A percentile compares a stretch with the other conserved stretches of the same genome.
Conservation (phyloP, 129 eudicot genomes). For the Daucus carota region DH1_v3.0 NC_030386.2:32114001-32114500, state of each 20-base stretch:
- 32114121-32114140: slow-evolving; percentile 81
- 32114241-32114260: background rate
- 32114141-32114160: slow-evolving; percentile 95
- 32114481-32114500: background rate
- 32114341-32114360: background rate
- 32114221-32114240: slow-evolving; percentile 77
- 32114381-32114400: background rate
- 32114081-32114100: slow-evolving; percentile 61
- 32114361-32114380: background rate
- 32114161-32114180: slow-evolving; percentile 73
- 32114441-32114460: background rate
- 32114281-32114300: too few relatives aligned
- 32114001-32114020: background rate
- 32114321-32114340: background rate
- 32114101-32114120: slow-evolving; percentile 85
- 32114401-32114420: background rate
- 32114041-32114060: slow-evolving; percentile 95
- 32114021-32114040: slow-evolving; percentile 97
- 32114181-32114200: slow-evolving; percentile 83
- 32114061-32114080: slow-evolving; percentile 64
- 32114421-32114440: background rate
- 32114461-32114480: background rate
- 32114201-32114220: slow-evolving; percentile 82
- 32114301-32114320: background rate
- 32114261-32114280: background rate